Percentiles rank a stretch among this genome's conserved stretches.
These are phyloP conservation scores for Mantamonas sphyraenae DNA, from an alignment of 78 protist genomes.

Conservation along the genomic window DNA sequence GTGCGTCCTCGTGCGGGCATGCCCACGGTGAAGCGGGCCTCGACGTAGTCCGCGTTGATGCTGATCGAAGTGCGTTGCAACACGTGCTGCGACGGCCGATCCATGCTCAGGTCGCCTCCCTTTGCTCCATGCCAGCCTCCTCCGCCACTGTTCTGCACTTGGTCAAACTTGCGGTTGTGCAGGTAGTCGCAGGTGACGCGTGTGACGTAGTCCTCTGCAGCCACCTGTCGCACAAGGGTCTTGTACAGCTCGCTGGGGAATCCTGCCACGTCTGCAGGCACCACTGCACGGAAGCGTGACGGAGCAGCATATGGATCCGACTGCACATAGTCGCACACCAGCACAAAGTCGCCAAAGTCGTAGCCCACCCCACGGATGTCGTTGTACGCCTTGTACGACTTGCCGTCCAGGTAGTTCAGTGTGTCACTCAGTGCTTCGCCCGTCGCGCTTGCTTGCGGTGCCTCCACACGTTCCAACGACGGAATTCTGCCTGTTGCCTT, in stretches of 20 bases:
- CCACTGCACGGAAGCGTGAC: conserved; percentile 2
- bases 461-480: background rate
- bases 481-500: too few relatives aligned
- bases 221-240: background rate
- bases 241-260: conserved; percentile 6
- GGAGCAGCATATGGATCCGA: conserved; percentile 32
- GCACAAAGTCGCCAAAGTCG: background rate
- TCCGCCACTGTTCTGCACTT: background rate
- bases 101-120: conserved; percentile 41
- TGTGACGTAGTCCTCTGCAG: conserved; percentile 15
- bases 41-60: conserved; percentile 10
- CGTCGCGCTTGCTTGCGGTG: background rate
- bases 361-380: background rate
- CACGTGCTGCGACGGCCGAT: conserved; percentile 35
- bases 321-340: conserved; percentile 13
- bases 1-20: conserved; percentile 39
- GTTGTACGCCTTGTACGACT: conserved; percentile 6
- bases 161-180: conserved; percentile 2
- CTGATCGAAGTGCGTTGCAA: conserved; percentile 25
- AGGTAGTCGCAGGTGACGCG: conserved; percentile 1
- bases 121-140: conserved; percentile 6
- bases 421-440: background rate
- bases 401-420: conserved; percentile 10
- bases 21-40: conserved; percentile 33
- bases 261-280: background rate